A percentile compares a stretch with the other conserved stretches of the same genome.
phyloP scores from a whole-genome alignment of 2,329 filamentous ascomycete species.

The Colletotrichum gigasporum region DNA sequence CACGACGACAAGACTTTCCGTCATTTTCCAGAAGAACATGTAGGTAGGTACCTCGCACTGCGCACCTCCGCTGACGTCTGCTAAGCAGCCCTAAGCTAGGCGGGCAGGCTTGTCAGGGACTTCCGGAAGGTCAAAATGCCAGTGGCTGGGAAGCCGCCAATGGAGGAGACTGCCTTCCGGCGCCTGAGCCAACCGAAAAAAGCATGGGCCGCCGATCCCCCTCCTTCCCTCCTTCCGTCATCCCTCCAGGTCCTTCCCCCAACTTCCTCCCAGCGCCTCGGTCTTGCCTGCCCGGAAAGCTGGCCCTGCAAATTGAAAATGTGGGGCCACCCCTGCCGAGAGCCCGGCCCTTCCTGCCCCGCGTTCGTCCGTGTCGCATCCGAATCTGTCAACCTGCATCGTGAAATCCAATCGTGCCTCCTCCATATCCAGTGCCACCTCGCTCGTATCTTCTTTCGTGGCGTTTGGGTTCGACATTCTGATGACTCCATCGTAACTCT shows the following conservation, averaged over 20 bases:
- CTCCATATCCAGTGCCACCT: neutral
- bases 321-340: neutral
- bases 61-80: no score
- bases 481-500: no score
- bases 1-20: neutral
- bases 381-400: slow-evolving; percentile 5
- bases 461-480: no score
- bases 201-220: slow-evolving; percentile 29
- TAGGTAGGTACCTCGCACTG: neutral
- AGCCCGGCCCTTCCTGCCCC: slow-evolving; percentile 7
- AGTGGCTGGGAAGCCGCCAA: slow-evolving; percentile 7
- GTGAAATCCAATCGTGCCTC: neutral
- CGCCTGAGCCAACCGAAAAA: slow-evolving; percentile 6
- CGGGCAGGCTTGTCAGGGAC: neutral
- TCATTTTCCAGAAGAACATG: slow-evolving; percentile 7
- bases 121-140: neutral
- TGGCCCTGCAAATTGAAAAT: neutral
- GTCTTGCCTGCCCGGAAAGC: neutral
- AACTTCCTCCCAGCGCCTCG: no score
- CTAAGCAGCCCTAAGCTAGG: no score
- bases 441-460: no score
- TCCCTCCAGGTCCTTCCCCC: no score
- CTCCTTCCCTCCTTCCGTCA: no score
- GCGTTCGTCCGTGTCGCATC: slow-evolving; percentile 8
- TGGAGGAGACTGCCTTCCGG: no score